Conservation (phyloP, 106 monocot species). For the Amphibolis antarctica region DNA sequence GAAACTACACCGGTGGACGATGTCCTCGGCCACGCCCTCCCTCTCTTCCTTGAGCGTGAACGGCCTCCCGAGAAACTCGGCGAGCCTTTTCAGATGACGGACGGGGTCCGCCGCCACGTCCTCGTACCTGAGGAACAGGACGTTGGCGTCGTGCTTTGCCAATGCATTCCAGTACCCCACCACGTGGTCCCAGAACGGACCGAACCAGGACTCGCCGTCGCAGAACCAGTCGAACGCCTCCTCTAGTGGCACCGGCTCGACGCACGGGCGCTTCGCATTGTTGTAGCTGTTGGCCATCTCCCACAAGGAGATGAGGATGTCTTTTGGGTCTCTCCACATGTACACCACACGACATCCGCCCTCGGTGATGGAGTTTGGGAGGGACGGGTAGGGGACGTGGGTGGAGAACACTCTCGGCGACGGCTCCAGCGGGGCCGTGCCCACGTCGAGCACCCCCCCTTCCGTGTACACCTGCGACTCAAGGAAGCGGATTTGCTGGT, state of each 20-base stretch:
- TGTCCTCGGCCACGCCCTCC: constrained; percentile 11
- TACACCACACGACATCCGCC: constrained; percentile 9
- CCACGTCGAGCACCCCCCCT: not conserved
- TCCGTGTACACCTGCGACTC: constrained; percentile 3
- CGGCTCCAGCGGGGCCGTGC: not conserved
- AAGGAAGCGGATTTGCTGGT: not conserved
- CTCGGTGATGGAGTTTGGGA: not conserved
- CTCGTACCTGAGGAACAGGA: constrained; percentile 21
- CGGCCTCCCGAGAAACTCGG: constrained; percentile 8
- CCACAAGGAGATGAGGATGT: constrained; percentile 8
- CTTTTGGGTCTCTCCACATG: constrained; percentile 18
- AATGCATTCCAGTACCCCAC: constrained; percentile 15
- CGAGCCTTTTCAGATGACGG: constrained; percentile 5
- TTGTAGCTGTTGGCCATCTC: not conserved
- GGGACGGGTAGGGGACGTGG: constrained; percentile 6
- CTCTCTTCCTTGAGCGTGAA: constrained; percentile 14
- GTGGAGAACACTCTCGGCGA: constrained; percentile 14
- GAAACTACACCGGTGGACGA: constrained; percentile 9
- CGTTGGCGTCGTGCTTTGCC: not conserved
- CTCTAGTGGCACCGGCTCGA: not conserved
- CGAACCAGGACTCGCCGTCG: not conserved
- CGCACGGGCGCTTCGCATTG: no score
- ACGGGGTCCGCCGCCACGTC: constrained; percentile 6
- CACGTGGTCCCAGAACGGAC: constrained; percentile 19
- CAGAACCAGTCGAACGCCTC: not conserved